These are phyloP conservation scores for Crucibulum laeve DNA, from an alignment of 768 basidiomycete species.

Conservation along the genomic window DNA sequence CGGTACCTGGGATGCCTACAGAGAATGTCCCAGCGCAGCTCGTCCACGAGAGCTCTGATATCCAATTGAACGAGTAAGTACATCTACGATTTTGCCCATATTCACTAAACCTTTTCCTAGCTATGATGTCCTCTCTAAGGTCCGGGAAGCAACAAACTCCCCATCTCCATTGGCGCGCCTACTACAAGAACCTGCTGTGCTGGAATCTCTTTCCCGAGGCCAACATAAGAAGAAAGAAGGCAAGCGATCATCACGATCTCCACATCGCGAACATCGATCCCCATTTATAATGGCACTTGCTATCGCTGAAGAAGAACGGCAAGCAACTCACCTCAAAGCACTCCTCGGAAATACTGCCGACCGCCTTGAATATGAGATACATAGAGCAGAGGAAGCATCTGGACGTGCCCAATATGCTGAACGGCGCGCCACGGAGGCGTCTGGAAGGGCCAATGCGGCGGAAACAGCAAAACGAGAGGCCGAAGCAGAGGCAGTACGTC, in stretches of 20 bases:
- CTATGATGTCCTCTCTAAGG: constrained; percentile 29
- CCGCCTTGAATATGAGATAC: constrained; percentile 52
- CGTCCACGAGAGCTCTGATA: not conserved
- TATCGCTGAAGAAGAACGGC: constrained; percentile 50
- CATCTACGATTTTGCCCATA: not conserved
- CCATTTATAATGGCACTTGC: constrained; percentile 36
- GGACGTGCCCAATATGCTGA: constrained; percentile 50
- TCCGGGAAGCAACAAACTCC: constrained; percentile 39
- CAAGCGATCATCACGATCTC: constrained; percentile 32
- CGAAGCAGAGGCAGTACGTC: constrained; percentile 17
- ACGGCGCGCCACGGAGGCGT: constrained; percentile 35
- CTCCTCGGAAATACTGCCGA: constrained; percentile 47
- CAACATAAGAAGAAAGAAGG: constrained; percentile 27
- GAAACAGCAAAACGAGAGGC: constrained; percentile 38
- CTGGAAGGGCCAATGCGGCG: constrained; percentile 29
- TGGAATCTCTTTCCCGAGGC: constrained; percentile 25
- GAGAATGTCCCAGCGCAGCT: not conserved
- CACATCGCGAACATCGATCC: constrained; percentile 31
- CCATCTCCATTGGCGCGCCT: constrained; percentile 41
- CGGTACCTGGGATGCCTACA: not conserved
- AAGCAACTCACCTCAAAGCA: constrained; percentile 49
- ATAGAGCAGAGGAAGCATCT: constrained; percentile 47
- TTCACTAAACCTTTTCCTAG: constrained; percentile 4
- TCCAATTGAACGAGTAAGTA: constrained; percentile 6
- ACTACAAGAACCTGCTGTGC: constrained; percentile 38